Conservation (phyloP, 1,139 yeast genomes). For the Debaryomyces subglobosus region DNA sequence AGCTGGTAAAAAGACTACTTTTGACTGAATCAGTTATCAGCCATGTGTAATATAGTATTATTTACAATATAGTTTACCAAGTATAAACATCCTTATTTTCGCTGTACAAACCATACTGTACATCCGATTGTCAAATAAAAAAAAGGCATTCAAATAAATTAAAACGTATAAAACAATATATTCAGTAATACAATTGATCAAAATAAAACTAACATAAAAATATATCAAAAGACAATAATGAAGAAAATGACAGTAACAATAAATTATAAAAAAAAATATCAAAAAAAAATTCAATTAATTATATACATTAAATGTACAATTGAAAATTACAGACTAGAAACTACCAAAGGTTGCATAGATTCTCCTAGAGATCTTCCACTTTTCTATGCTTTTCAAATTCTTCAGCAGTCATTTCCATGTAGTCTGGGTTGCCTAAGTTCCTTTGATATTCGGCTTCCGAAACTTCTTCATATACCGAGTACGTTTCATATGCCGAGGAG, state of each 20-base stretch:
- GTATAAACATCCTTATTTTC: too few species aligned
- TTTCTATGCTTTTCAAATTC: constrained; percentile 27
- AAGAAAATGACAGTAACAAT: not conserved
- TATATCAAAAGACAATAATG: not conserved
- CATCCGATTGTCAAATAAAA: not conserved
- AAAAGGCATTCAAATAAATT: not conserved
- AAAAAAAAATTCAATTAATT: constrained; percentile 3
- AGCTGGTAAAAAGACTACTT: constrained; percentile 84
- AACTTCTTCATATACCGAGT: constrained; percentile 55
- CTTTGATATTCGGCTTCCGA: constrained; percentile 50
- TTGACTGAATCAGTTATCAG: constrained; percentile 35
- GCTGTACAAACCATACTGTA: not conserved
- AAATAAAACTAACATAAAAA: constrained; percentile 1
- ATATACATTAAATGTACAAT: constrained; percentile 3
- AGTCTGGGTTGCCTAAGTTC: constrained; percentile 51
- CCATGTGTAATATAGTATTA: not conserved
- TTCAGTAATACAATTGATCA: constrained; percentile 5
- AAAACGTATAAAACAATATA: not conserved
- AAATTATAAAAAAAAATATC: not conserved
- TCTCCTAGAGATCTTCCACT: not conserved
- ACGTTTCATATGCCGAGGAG: constrained; percentile 32
- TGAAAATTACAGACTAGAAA: not conserved
- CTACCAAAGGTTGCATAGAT: not conserved
- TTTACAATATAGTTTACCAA: not conserved
- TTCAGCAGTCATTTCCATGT: constrained; percentile 47